Base-by-base conservation (phyloP, 2,329 filamentous ascomycete species). In the Cladosporium phlei region DNA sequence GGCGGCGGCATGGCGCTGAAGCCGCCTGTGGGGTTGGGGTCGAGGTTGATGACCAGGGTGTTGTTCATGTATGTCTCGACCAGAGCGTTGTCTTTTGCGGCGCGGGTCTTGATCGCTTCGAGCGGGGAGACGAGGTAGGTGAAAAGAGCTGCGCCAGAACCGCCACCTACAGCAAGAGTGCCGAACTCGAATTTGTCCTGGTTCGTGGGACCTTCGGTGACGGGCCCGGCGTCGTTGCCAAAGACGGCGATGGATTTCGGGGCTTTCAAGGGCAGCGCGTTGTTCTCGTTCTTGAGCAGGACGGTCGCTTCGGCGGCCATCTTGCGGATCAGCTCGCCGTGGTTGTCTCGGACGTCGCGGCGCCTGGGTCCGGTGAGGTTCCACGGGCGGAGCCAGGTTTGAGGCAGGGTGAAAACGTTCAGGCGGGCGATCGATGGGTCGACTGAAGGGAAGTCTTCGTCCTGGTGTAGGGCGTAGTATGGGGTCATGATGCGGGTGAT, bases 381-480 rank as follows among this genome's bases (percentile, higher is more conserved):
- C n/a, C 78, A 39, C 16, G 1, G 71, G 57, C n/a, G 54, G 38
- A 22, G 12, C 37, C 37, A 39, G 10, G 37, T 39, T n/a, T 12
- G 12, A 8, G 24, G 24, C 25, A 39, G 16, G 5, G 37, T 17
- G 25, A 39, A 39, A 10, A 25, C 29, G 16, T 39, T 39, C 2
- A 39, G 12, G 17, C 37, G 37, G 9, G 25, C 37, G 25, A 21
- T 39, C 14, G 37, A 27, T 8, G 37, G 37, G 25, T 39, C 37
- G 16, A 28, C 78, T 34, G 79, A 24, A 7, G 74, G 69, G 37
- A 39, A 39, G 37, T 39, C 25, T 7, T 39, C 37, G 5, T 39
- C 37, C 62, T 96, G 85, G 1, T 87, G 85, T 42, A 93, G 71
- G 62, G 93, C 85, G 53, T 76, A 81, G 71, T 73, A 81, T 0